Base-by-base conservation (phyloP, 495 filamentous ascomycete genomes). In the Parathielavia appendiculata region DNA sequence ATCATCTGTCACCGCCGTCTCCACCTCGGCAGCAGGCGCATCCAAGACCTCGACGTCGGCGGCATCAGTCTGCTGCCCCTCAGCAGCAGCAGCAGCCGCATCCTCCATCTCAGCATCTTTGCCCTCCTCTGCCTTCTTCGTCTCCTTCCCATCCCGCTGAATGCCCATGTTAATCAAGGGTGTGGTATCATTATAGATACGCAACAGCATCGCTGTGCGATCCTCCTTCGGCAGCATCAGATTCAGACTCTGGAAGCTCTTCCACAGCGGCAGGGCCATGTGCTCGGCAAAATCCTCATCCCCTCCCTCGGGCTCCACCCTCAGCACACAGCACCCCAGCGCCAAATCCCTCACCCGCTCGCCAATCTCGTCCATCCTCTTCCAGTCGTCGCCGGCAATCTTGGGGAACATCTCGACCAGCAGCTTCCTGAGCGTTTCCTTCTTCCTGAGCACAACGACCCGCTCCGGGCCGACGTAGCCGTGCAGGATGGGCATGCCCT, bases 161-260 rank as follows among this genome's bases (percentile, higher is more conserved):
- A 79, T 68, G 36, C 72, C 62, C 72, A 70, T 73, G 59, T 85
- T 85, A 41, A 85, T 78, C 51, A 97, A 74, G 4, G 87, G 89
- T 2, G 85, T 84, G 22, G 81, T 80, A 58, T 97, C 92, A 64
- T 96, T 91, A 75, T 85, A 98, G 38, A 98, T 78, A 36, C 93
- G 83, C 55, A 96, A 79, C 63, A 97, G 77, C 89, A 97, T 92
- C 9, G 92, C 93, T 36, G 83, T 86, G 34, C 93, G 83, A 48
- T 98, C 93, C 67, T 98, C 93, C 75, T 97, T 98, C 51, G 91
- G 91, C 62, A 97, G 75, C 93, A 98, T 98, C 41, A 98, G 81
- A 71, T 97, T 98, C 51, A 96, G 73, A 3, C 84, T 88, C 58
- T 89, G 83, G 61, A 93, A 75, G 55, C 88, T 91, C 68, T 91